A percentile compares a stretch with the other conserved stretches of the same genome.
Evolutionary conservation across 2,329 filamentous ascomycete species (phyloP).

Genomic region (Sclerotinia borealis): DNA sequence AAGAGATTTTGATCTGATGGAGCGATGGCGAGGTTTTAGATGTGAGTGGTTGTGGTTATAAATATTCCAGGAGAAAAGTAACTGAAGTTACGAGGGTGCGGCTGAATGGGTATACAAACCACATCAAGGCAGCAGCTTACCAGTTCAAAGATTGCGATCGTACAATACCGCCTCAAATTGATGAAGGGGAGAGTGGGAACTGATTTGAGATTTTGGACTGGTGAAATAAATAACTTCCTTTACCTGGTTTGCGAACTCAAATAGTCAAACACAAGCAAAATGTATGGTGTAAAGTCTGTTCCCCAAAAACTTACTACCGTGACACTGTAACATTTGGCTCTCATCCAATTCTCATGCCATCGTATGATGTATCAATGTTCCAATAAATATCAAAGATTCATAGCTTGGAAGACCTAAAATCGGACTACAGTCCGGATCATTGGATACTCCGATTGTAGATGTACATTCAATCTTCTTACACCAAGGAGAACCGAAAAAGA

Average conservation of each 20-base stretch:
- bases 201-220: not conserved
- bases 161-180: fast-evolving
- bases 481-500: not conserved
- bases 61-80: not conserved
- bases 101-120: not conserved
- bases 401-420: no score
- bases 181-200: not conserved
- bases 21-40: not conserved
- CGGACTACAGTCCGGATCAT: no score
- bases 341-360: not conserved
- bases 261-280: not conserved
- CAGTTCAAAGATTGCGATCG: not conserved
- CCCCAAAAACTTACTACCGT: not conserved
- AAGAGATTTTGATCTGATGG: no score
- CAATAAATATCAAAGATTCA: not conserved
- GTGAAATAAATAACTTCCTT: not conserved
- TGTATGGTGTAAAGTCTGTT: not conserved
- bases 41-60: no score
- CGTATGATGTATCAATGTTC: not conserved
- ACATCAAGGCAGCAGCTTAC: not conserved
- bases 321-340: not conserved
- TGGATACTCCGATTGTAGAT: no score
- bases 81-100: not conserved
- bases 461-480: not conserved
- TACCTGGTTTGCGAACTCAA: not conserved